Evolutionary conservation across 1,284 basidiomycete species (phyloP), one percentile per base, ranked within the genome.

Genomic region (Trichosporon sp.): DNA sequence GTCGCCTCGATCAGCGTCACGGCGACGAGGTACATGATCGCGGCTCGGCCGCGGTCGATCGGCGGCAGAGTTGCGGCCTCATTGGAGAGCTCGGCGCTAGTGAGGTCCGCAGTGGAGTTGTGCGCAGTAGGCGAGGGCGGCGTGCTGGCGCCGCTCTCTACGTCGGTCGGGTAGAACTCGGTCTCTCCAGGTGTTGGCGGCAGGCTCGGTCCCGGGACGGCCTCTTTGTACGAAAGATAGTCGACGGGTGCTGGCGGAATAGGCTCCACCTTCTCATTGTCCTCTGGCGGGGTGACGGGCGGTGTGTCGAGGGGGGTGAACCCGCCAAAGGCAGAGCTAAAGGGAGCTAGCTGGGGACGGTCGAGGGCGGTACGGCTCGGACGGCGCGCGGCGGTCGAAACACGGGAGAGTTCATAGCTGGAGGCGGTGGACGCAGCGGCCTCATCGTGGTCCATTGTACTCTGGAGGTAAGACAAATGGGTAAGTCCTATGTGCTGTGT

Each of bases 21-120:
- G 1, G 74, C 80, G 0, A 76, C 59, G 6, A 84, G 75, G 73
- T 82, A 85, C 0, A 76, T 38, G 80, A 81, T 84, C 2, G 83
- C 83, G 0, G 76, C 68, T 1, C 61, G 48, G 1, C 84, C 84
- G 2, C 72, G 67, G 70, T 85, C 84, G 14, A 81, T 79, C 0
- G 79, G 81, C 2, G 77, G 78, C 0, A 84, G 75, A 4, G 76
- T 69, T 38, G 59, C 32, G 16, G 59, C 10, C 32, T 63, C 59
- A 8, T 63, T 63, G 14, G 12, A 32, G 6, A 63, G 59, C 5
- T 63, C 59, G 6, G 59, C 32, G 16, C 14, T 46, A n/a, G 31
- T 8, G 31, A 63, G 32, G 59, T 63, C 32, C 11, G 31, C 4
- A 5, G 16, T 35, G 1, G 59, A 63, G 31, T 26, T 21, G 16